A percentile compares a stretch with the other conserved stretches of the same genome.
phyloP scores from a whole-genome alignment of 2,329 filamentous ascomycete genomes.

The Penicillium sp. region DNA sequence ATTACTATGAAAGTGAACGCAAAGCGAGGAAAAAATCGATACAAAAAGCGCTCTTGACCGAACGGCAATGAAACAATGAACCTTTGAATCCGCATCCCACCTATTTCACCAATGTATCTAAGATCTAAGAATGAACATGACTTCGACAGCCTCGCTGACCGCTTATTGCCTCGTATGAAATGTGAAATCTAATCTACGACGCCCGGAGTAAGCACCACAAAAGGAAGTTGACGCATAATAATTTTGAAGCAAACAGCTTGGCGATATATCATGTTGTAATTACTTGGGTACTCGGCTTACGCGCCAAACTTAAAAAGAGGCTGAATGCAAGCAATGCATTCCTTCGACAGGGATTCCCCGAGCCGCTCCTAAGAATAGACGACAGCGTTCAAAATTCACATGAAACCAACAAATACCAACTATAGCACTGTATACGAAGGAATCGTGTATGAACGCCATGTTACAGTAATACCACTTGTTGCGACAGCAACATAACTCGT shows the following conservation, averaged over 20 bases:
- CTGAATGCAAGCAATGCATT: slow-evolving; percentile 1
- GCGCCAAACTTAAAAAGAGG: neutral
- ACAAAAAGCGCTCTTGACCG: neutral
- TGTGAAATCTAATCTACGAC: neutral
- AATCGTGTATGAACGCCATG: neutral
- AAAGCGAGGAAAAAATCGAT: neutral
- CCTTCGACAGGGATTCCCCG: neutral
- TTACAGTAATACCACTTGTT: slow-evolving; percentile 3
- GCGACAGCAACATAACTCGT: slow-evolving; percentile 2
- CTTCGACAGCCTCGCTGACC: neutral
- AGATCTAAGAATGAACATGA: neutral
- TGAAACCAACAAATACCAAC: neutral
- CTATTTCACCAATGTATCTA: neutral
- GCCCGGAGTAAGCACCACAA: neutral
- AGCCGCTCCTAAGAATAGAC: neutral
- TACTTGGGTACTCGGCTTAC: neutral
- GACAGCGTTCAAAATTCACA: neutral
- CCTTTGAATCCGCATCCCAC: neutral
- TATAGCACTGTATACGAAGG: neutral
- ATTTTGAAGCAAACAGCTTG: neutral
- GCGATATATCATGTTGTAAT: neutral
- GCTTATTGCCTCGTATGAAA: neutral
- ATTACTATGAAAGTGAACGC: neutral
- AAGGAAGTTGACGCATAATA: neutral
- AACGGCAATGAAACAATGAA: too few relatives aligned